Conservation (phyloP, 352 stramenopile species). For the Phytopythium delawarense region DNA sequence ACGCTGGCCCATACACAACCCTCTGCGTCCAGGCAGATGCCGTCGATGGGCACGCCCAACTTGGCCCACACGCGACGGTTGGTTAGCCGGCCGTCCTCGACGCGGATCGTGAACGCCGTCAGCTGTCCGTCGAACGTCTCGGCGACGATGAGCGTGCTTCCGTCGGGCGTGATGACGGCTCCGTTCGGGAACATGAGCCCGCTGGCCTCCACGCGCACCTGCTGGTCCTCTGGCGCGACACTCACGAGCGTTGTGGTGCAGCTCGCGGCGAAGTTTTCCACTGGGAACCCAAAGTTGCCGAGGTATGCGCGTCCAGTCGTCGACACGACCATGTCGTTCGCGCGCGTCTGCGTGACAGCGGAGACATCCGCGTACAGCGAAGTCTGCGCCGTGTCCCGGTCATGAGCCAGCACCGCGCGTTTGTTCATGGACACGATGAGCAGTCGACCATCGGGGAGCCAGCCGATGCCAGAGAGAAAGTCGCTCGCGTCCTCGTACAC, state of each 20-base stretch:
- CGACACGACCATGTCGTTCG: slow-evolving; percentile 66
- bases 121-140: slow-evolving; percentile 54
- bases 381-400: slow-evolving; percentile 23
- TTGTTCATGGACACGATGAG: slow-evolving; percentile 59
- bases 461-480: slow-evolving; percentile 52
- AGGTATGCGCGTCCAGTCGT: slow-evolving; percentile 39
- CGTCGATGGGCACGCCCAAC: slow-evolving; percentile 41
- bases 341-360: slow-evolving; percentile 38
- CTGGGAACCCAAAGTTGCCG: slow-evolving; percentile 65
- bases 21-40: slow-evolving; percentile 63
- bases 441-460: slow-evolving; percentile 52
- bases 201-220: slow-evolving; percentile 45
- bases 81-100: slow-evolving; percentile 33
- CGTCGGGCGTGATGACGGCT: slow-evolving; percentile 61
- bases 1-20: slow-evolving; percentile 62
- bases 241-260: slow-evolving; percentile 55
- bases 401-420: slow-evolving; percentile 35
- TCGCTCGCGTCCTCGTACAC: slow-evolving; percentile 47
- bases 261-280: slow-evolving; percentile 23
- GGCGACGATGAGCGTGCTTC: slow-evolving; percentile 64
- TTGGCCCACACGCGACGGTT: slow-evolving; percentile 54
- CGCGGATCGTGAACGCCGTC: slow-evolving; percentile 58
- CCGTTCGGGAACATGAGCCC: slow-evolving; percentile 72
- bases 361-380: slow-evolving; percentile 49
- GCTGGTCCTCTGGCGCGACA: slow-evolving; percentile 30